Percentiles rank a stretch among this genome's conserved stretches.
Evolutionary conservation across 2,329 filamentous ascomycete genomes (phyloP).

Genomic region (Claviceps sp.): DNA sequence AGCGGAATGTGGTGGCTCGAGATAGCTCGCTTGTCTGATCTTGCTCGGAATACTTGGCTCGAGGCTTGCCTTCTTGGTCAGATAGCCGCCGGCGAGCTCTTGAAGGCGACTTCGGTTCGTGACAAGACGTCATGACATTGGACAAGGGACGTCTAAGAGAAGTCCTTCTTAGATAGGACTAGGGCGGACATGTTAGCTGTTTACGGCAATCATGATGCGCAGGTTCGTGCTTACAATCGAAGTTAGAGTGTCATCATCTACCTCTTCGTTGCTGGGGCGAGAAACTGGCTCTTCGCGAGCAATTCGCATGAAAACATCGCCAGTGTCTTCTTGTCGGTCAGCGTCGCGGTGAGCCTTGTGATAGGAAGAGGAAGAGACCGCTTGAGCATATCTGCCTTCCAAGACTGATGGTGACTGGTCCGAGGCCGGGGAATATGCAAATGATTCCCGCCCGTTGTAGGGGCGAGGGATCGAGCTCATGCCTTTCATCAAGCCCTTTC

Average conservation of each 20-base stretch:
- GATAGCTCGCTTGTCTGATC: constrained; percentile 26
- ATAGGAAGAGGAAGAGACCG: not conserved
- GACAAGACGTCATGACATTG: constrained; percentile 29
- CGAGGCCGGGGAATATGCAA: constrained; percentile 26
- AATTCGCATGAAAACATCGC: constrained; percentile 46
- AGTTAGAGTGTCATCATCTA: constrained; percentile 22
- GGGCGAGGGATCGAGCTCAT: constrained; percentile 34
- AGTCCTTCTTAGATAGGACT: constrained; percentile 35
- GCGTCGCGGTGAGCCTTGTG: not conserved
- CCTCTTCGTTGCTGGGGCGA: constrained; percentile 22
- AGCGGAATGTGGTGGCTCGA: constrained; percentile 32
- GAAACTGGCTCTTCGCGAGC: constrained; percentile 37
- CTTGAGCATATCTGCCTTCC: constrained; percentile 24
- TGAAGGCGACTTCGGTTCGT: constrained; percentile 37
- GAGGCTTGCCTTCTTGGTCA: constrained; percentile 38
- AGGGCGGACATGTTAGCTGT: constrained; percentile 3
- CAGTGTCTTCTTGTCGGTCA: constrained; percentile 32
- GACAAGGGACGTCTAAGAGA: constrained; percentile 41
- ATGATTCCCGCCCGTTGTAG: constrained; percentile 31
- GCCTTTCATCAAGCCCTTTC: constrained; percentile 39
- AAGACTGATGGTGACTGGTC: constrained; percentile 38
- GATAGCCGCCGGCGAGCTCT: constrained; percentile 39
- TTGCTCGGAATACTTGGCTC: constrained; percentile 27
- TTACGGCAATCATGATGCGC: not conserved
- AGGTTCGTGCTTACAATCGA: constrained; percentile 31